A percentile compares a stretch with the other conserved stretches of the same genome.
Evolutionary conservation across 2,329 filamentous ascomycete species (phyloP).

Genomic region (Phyllosticta citriasiana): DNA sequence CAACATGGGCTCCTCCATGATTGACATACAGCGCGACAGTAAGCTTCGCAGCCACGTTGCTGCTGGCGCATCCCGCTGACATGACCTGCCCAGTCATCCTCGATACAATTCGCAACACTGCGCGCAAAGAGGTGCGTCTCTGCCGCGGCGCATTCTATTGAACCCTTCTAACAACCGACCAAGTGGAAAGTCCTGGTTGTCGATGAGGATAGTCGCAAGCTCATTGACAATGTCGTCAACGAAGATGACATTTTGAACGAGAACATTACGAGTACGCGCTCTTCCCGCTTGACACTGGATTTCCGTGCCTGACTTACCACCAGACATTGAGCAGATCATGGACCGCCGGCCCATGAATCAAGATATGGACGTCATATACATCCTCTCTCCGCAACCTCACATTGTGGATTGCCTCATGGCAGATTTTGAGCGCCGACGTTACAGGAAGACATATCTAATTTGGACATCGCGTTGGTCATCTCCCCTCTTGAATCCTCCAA

Average conservation of each 20-base stretch:
- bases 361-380: conserved; percentile 90
- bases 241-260: conserved; percentile 96
- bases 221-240: conserved; percentile 83
- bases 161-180: conserved; percentile 11
- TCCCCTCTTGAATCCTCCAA: background rate
- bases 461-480: conserved; percentile 60
- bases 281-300: background rate
- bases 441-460: conserved; percentile 67
- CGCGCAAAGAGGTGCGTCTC: conserved; percentile 63
- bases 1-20: conserved; percentile 73
- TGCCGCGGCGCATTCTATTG: conserved; percentile 5
- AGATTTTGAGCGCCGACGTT: conserved; percentile 77
- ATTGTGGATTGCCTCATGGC: conserved; percentile 91
- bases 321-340: conserved; percentile 93
- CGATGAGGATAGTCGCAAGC: conserved; percentile 71
- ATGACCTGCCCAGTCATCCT: conserved; percentile 51
- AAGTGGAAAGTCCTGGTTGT: conserved; percentile 97
- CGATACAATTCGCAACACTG: conserved; percentile 65
- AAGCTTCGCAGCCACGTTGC: conserved; percentile 14
- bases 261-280: conserved; percentile 76
- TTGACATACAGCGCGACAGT: conserved; percentile 76
- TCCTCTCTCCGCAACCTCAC: conserved; percentile 75
- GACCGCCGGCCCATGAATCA: conserved; percentile 71
- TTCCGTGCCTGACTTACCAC: conserved; percentile 20
- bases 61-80: conserved; percentile 13